Conservation (phyloP, 345 rosid genomes). For the Physaria fendleri region DNA sequence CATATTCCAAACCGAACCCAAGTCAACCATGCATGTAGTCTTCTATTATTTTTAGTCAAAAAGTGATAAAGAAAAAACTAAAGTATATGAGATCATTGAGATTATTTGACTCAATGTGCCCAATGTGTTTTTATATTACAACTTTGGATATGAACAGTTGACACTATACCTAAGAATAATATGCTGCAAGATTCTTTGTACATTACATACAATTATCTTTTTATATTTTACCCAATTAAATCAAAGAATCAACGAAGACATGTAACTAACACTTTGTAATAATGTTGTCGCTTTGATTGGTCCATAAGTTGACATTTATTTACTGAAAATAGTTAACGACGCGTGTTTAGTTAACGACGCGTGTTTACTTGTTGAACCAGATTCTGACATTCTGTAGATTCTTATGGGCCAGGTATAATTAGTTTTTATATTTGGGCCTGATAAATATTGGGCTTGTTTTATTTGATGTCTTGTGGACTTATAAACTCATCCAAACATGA, state of each 20-base stretch:
- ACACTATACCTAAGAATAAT: constrained; percentile 8
- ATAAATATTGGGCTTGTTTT: background rate
- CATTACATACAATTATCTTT: background rate
- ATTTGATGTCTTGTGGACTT: background rate
- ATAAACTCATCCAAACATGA: background rate
- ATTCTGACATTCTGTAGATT: background rate
- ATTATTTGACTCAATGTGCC: background rate
- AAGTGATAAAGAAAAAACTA: background rate
- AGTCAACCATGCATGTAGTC: constrained; percentile 14
- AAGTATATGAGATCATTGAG: background rate
- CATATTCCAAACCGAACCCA: constrained; percentile 1
- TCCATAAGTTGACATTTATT: too few species aligned
- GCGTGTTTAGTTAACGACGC: too few species aligned
- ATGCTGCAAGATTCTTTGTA: constrained; percentile 8
- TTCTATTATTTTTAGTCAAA: constrained; percentile 4
- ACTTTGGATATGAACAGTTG: constrained; percentile 22
- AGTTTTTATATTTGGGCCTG: background rate
- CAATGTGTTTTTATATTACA: background rate
- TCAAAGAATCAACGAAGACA: too few species aligned
- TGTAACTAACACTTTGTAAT: too few species aligned
- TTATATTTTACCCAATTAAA: too few species aligned
- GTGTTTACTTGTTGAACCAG: background rate
- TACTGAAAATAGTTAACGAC: too few species aligned
- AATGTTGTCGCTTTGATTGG: too few species aligned
- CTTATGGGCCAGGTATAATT: background rate